Evolutionary conservation across 2,329 filamentous ascomycete species (phyloP).

Genomic region (Juglanconis juglandina): DNA sequence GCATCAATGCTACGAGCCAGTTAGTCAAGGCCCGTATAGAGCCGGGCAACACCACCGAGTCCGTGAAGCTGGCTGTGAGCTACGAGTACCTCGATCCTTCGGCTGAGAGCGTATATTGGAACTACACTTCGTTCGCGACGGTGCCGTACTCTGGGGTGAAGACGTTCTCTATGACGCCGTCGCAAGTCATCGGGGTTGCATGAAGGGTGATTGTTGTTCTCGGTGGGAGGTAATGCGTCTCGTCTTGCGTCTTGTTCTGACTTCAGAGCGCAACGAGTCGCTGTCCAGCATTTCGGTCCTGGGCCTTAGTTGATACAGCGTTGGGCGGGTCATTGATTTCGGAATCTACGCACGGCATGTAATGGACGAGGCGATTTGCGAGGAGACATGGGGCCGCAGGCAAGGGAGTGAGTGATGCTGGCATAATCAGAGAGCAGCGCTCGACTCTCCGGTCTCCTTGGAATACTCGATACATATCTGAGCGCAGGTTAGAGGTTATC

Average conservation of each 20-base stretch:
- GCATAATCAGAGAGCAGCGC: too few relatives aligned
- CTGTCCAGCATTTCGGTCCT: too few relatives aligned
- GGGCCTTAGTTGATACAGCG: too few relatives aligned
- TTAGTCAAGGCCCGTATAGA: conserved; percentile 5
- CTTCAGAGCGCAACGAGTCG: too few relatives aligned
- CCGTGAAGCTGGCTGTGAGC: conserved; percentile 11
- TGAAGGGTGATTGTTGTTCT: background rate
- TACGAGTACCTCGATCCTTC: conserved; percentile 8
- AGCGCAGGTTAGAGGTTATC: too few relatives aligned
- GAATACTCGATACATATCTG: too few relatives aligned
- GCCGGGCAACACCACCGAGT: conserved; percentile 4
- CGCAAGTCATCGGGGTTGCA: conserved; percentile 6
- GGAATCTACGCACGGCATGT: too few relatives aligned
- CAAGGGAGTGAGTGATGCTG: too few relatives aligned
- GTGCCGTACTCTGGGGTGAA: background rate
- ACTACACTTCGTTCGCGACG: conserved; percentile 8
- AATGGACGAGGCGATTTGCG: too few relatives aligned
- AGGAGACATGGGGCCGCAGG: too few relatives aligned
- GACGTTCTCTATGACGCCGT: conserved; percentile 1
- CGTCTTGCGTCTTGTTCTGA: background rate
- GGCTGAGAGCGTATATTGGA: conserved; percentile 8
- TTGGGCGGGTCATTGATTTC: too few relatives aligned
- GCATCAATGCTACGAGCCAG: background rate
- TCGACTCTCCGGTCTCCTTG: too few relatives aligned
- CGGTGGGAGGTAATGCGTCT: background rate